These are phyloP conservation scores for Sutorius australiensis DNA, from an alignment of 768 basidiomycete species.

Conservation along the genomic window DNA sequence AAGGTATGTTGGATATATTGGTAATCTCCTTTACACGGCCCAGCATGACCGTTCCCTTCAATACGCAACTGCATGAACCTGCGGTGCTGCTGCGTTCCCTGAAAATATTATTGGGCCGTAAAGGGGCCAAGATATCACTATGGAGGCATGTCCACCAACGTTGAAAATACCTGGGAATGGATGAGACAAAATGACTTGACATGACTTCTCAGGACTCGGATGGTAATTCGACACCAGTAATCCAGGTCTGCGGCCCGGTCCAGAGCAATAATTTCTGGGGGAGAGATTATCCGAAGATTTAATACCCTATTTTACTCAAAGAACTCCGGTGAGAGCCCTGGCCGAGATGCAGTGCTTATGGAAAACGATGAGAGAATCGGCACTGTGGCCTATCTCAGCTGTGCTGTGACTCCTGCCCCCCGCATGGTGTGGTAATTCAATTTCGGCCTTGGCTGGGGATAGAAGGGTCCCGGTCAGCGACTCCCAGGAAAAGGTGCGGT, in stretches of 20 bases:
- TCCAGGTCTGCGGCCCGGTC: background rate
- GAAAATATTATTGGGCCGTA: background rate
- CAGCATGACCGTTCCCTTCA: background rate
- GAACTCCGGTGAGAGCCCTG: constrained; percentile 5
- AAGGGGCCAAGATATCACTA: background rate
- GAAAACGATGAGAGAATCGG: background rate
- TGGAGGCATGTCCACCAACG: background rate
- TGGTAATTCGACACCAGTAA: background rate
- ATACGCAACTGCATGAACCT: background rate
- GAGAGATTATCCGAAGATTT: constrained; percentile 2
- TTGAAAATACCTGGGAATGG: constrained; percentile 2
- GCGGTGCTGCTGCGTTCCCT: background rate
- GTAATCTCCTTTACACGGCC: background rate
- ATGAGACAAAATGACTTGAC: background rate
- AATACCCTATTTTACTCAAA: background rate
- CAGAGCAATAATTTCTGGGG: background rate
- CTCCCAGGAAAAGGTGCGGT: constrained; percentile 2
- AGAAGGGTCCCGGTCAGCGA: background rate
- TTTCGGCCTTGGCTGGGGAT: background rate
- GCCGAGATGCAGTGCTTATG: background rate
- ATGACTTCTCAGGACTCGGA: background rate
- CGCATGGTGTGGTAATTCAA: constrained; percentile 1
- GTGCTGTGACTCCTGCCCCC: constrained; percentile 4
- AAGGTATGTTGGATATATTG: background rate
- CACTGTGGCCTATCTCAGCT: background rate